Base-by-base conservation (phyloP, 2,329 filamentous ascomycete species). In the Beauveria sp. region DNA sequence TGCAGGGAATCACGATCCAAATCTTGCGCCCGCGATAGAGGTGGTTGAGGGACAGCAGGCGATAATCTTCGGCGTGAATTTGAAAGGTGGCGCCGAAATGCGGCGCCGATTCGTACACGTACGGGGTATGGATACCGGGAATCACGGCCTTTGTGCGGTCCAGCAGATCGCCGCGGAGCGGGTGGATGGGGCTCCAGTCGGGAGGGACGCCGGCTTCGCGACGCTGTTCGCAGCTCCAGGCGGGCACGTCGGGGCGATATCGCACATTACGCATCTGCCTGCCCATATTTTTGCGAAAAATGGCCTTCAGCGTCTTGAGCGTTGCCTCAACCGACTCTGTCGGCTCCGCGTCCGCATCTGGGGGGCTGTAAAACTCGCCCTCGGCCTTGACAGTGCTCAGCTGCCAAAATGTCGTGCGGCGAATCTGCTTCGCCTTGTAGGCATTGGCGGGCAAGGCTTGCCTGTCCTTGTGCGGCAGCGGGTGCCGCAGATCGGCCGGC, bases 21-120 rank as follows among this genome's bases (percentile, higher is more conserved):
- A 76, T 76, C 64, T 76, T 76, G 62, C 74, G 72, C 3, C 74
- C 74, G 54, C 70, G 71, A 67, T 76, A 76, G 3, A 76, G 66
- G 42, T 76, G 74, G 49, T 76, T 76, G 2, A 76, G 66, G 0
- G 74, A 76, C 5, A 73, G 70, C 10, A 76, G 67, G 9, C 74
- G 71, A 40, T 73, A 76, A 52, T 76, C 74, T 59, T 76, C 74
- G n/a, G 74, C 74, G 38, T 76, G 74, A 20, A 76, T 71, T 62
- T 76, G 74, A 40, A 76, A 76, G 5, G 72, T 75, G 8, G 74
- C 74, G 5, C 74, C 74, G 53, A 76, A 76, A 58, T 72, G 62
- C 28, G 73, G 68, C 0, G 71, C 74, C 18, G 74, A 75, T 62
- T 76, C 74, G 62, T 76, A 76, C 3, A 76, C 74, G 56, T 76